Evolutionary conservation across 2,329 filamentous ascomycete genomes (phyloP).

Genomic region (Hypoxylon sp.): DNA sequence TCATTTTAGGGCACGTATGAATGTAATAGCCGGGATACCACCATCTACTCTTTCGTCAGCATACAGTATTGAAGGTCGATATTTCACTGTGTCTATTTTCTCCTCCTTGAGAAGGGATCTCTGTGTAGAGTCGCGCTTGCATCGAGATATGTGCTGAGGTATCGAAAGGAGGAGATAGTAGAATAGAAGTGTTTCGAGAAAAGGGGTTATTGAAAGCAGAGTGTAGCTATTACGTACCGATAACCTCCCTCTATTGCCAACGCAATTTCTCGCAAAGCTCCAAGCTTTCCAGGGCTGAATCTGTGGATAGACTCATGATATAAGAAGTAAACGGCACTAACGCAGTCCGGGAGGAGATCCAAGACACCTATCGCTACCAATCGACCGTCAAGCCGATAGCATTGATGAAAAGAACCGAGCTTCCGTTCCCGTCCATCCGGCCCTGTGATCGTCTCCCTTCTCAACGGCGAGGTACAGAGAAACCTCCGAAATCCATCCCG

Average conservation of each 20-base stretch:
- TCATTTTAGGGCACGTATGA: conserved; percentile 85
- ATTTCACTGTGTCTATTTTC: neutral
- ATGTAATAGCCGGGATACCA: conserved; percentile 90
- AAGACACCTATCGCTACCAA: conserved; percentile 83
- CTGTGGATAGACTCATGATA: conserved; percentile 82
- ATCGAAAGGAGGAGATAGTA: neutral
- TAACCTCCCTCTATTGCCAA: conserved; percentile 79
- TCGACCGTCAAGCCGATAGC: conserved; percentile 82
- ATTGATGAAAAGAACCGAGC: conserved; percentile 85
- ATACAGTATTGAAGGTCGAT: neutral
- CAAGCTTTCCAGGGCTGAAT: conserved; percentile 80
- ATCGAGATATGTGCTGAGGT: neutral
- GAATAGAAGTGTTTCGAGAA: neutral
- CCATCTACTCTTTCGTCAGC: conserved; percentile 59
- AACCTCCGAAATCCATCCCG: conserved; percentile 77
- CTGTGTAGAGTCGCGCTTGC: neutral
- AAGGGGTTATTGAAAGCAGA: neutral
- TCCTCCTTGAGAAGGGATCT: too few relatives aligned
- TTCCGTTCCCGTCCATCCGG: conserved; percentile 66
- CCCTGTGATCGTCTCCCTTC: conserved; percentile 59
- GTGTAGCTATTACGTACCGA: conserved; percentile 51
- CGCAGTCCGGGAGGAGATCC: conserved; percentile 81
- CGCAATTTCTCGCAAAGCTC: conserved; percentile 79
- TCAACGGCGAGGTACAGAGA: conserved; percentile 79
- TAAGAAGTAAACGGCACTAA: conserved; percentile 87